phyloP scores from a whole-genome alignment of 805 yeast species.

The Starmerella geochares region DNA sequence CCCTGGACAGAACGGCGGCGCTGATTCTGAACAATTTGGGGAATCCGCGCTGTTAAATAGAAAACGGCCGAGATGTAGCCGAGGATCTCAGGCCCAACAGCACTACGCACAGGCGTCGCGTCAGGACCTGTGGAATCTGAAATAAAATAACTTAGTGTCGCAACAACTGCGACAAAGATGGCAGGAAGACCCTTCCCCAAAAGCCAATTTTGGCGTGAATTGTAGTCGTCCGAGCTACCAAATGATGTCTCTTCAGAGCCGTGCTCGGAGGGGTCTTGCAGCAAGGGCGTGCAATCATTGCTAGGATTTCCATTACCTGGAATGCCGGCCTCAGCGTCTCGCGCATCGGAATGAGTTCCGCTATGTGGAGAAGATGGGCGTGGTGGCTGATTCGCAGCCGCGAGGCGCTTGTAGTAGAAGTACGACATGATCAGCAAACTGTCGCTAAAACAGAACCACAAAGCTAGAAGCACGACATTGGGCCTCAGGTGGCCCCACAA shows the following conservation, averaged over 20 bases:
- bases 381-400: not conserved
- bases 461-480: conserved; percentile 56
- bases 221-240: conserved; percentile 23
- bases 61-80: conserved; percentile 62
- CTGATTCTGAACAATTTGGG: conserved; percentile 78
- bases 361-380: not conserved
- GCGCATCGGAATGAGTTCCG: not conserved
- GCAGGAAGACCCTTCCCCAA: conserved; percentile 46
- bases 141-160: conserved; percentile 48
- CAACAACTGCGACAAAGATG: conserved; percentile 51
- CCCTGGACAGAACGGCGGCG: conserved; percentile 73
- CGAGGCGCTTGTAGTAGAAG: conserved; percentile 39
- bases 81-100: conserved; percentile 57
- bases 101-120: conserved; percentile 23
- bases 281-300: conserved; percentile 28
- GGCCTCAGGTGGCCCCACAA: conserved; percentile 62
- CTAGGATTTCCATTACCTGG: not conserved
- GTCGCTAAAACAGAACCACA: conserved; percentile 72
- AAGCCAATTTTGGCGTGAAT: conserved; percentile 20
- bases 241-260: not conserved
- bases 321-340: not conserved
- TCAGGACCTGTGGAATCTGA: conserved; percentile 29
- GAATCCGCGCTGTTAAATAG: conserved; percentile 66
- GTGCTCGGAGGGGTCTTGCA: conserved; percentile 21
- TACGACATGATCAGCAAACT: conserved; percentile 47